A percentile compares a stretch with the other conserved stretches of the same genome.
phyloP scores from a whole-genome alignment of 805 yeast genomes.

The Suhomyces canberraensis region DNA sequence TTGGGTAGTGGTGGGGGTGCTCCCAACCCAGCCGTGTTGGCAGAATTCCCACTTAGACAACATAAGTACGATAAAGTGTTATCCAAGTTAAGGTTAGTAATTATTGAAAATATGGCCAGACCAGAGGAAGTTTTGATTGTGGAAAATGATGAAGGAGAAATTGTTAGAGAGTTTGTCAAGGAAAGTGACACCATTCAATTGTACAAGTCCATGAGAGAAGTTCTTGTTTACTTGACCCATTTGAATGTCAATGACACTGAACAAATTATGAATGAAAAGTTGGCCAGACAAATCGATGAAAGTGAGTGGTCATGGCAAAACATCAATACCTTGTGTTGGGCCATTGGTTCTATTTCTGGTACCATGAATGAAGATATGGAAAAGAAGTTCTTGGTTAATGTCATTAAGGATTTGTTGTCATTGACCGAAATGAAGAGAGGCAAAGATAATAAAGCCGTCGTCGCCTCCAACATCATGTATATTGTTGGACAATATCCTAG shows the following conservation, averaged over 20 bases:
- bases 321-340: conserved; percentile 97
- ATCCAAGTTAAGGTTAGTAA: conserved; percentile 83
- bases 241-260: conserved; percentile 93
- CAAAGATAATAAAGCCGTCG: conserved; percentile 97
- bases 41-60: conserved; percentile 79
- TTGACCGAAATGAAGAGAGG: conserved; percentile 96
- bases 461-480: conserved; percentile 99
- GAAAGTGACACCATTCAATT: conserved; percentile 96
- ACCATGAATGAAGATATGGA: conserved; percentile 98
- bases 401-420: conserved; percentile 85
- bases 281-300: conserved; percentile 91
- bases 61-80: conserved; percentile 77
- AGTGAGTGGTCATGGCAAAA: conserved; percentile 99
- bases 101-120: conserved; percentile 95
- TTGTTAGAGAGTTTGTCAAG: conserved; percentile 93
- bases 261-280: conserved; percentile 85
- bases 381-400: conserved; percentile 87
- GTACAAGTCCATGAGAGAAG: conserved; percentile 94
- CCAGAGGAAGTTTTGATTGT: conserved; percentile 98
- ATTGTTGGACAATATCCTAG: conserved; percentile 99
- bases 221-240: conserved; percentile 90
- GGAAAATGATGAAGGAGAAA: conserved; percentile 98
- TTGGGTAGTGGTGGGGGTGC: conserved; percentile 65
- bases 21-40: conserved; percentile 73
- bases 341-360: conserved; percentile 97